Evolutionary conservation across 2,329 filamentous ascomycete species (phyloP), one percentile per base, ranked within the genome.

Genomic region (Penicillium sp.): DNA sequence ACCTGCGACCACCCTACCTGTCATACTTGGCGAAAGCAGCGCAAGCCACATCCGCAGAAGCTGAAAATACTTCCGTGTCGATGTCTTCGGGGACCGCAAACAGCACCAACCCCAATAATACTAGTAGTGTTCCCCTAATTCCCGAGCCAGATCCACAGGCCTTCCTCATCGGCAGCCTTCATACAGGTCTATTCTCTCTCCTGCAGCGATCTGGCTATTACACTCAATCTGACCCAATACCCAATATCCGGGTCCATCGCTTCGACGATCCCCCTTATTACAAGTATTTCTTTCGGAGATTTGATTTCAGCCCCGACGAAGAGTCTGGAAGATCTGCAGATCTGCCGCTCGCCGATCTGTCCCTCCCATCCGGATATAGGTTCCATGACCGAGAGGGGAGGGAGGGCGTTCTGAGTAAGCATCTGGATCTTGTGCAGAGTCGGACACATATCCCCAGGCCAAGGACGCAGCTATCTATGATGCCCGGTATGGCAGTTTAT

Each of bases 371-470:
- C 9, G 68, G 69, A 5, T 74, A 74, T 49, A 63, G 67, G 5
- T 75, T 69, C 53, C 56, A 59, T 26, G 64, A 72, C 54, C 58
- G 57, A 4, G 26, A 47, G 1, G 71, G 72, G 10, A 56, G 57
- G 3, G 20, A 43, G 1, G 72, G 72, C 3, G 60, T 75, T 16
- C 58, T 65, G 6, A 49, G 62, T 7, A 55, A 60, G 13, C 70
- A 78, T 26, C 60, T 74, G 5, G 69, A 72, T 39, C 66, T 76
- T 5, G 74, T 78, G 9, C 67, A 70, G 43, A 71, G 71, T 55
- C 66, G 76, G 3, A 76, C 75, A 18, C 58, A 69, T 56, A 75
- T 78, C 37, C 72, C 70, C 5, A 69, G 76, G 2, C 71, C 73
- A 0, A 64, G 66, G 50, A 47, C 58, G n/a, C 68, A 70, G 18